Percentiles rank a stretch among this genome's conserved stretches.
Evolutionary conservation across 768 basidiomycete genomes (phyloP).

Genomic region (Neoboletus brunneissimus): DNA sequence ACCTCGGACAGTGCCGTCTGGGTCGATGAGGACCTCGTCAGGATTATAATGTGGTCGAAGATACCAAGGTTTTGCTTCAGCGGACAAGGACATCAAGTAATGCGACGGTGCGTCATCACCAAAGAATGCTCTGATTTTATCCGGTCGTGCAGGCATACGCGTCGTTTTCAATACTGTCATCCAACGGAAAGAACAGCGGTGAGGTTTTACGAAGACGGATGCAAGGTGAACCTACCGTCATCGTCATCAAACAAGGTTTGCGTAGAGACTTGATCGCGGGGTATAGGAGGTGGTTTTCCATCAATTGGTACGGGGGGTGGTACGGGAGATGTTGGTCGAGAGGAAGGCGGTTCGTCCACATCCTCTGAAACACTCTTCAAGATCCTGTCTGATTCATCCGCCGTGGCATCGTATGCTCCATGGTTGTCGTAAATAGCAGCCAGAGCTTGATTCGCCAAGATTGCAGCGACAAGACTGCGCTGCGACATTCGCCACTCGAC

Average conservation of each 20-base stretch:
- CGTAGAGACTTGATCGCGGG: neutral
- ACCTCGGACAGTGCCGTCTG: slow-evolving; percentile 59
- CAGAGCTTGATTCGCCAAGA: slow-evolving; percentile 22
- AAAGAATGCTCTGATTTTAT: slow-evolving; percentile 50
- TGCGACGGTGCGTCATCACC: slow-evolving; percentile 49
- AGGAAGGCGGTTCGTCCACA: neutral
- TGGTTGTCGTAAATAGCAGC: slow-evolving; percentile 16
- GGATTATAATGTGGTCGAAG: slow-evolving; percentile 54
- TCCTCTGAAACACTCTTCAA: slow-evolving; percentile 11
- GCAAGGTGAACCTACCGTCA: slow-evolving; percentile 8
- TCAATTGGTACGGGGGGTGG: slow-evolving; percentile 12
- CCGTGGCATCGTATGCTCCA: slow-evolving; percentile 3
- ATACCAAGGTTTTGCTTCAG: slow-evolving; percentile 55
- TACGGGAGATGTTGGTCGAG: neutral
- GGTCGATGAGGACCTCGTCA: slow-evolving; percentile 59
- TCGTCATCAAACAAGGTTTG: slow-evolving; percentile 14
- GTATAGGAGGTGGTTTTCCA: slow-evolving; percentile 6
- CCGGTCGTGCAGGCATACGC: slow-evolving; percentile 20
- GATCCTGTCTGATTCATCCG: slow-evolving; percentile 10
- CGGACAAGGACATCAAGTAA: slow-evolving; percentile 39
- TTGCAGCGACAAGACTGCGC: slow-evolving; percentile 33
- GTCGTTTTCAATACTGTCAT: slow-evolving; percentile 12
- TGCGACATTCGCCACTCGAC: slow-evolving; percentile 49
- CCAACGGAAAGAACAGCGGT: neutral
- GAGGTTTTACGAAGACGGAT: neutral